Percentiles rank a stretch among this genome's conserved stretches.
These are phyloP conservation scores for Colletotrichum neosansevieriae DNA, from an alignment of 2,329 filamentous ascomycete genomes.

Conservation along the genomic window DNA sequence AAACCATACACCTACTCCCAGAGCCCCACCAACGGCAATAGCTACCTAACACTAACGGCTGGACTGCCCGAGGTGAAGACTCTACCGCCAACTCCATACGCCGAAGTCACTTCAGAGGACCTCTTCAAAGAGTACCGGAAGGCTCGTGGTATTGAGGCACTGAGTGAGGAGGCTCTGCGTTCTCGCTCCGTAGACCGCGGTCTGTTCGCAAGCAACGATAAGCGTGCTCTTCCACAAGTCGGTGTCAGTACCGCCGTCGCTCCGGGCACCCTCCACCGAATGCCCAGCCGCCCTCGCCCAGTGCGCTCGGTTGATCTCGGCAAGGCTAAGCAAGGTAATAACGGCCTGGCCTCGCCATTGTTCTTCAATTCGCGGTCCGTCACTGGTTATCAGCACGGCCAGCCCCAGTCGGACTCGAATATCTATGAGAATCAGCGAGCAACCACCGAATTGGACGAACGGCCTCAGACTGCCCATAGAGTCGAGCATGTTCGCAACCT, in stretches of 20 bases:
- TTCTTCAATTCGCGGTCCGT: conserved; percentile 55
- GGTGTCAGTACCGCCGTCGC: conserved; percentile 72
- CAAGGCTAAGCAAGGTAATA: conserved; percentile 45
- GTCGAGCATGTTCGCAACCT: conserved; percentile 48
- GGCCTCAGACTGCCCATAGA: conserved; percentile 62
- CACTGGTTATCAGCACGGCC: conserved; percentile 56
- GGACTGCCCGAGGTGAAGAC: conserved; percentile 41
- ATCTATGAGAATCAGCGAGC: conserved; percentile 54
- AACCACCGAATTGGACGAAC: conserved; percentile 54
- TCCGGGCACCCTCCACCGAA: conserved; percentile 68
- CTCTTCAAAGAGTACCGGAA: conserved; percentile 59
- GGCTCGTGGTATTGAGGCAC: conserved; percentile 53
- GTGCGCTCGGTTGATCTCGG: conserved; percentile 59
- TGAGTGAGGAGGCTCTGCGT: conserved; percentile 62
- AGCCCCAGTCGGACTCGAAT: conserved; percentile 60
- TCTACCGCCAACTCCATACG: conserved; percentile 52
- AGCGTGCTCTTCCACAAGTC: conserved; percentile 73
- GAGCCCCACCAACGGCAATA: conserved; percentile 57
- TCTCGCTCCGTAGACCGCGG: conserved; percentile 74
- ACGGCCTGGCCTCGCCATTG: conserved; percentile 51
- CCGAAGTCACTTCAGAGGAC: conserved; percentile 51
- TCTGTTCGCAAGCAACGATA: conserved; percentile 69
- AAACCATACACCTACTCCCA: conserved; percentile 55
- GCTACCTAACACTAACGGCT: conserved; percentile 57
- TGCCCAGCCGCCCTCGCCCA: conserved; percentile 53